Evolutionary conservation across 345 rosid species (phyloP).

Genomic region (Noccaea bulbosa): DNA sequence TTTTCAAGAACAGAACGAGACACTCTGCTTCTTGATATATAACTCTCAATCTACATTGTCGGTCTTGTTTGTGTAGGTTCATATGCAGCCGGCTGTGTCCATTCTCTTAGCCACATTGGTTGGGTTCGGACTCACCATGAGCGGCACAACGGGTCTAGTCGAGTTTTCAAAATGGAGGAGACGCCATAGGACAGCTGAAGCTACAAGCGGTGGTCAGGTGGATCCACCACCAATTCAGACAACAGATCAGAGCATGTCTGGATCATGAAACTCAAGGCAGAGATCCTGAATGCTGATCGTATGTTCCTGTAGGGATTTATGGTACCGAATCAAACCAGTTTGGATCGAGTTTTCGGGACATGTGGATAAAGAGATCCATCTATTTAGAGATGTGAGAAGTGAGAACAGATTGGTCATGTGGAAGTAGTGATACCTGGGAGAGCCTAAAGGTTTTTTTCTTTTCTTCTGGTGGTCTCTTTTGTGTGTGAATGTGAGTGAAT

Average conservation of each 20-base stretch:
- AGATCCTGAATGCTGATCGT: constrained; percentile 19
- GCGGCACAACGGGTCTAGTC: constrained; percentile 52
- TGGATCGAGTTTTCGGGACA: background rate
- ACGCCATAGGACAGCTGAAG: constrained; percentile 37
- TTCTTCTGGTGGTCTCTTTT: background rate
- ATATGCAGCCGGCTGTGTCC: constrained; percentile 64
- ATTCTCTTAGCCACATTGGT: constrained; percentile 73
- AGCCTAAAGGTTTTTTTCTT: background rate
- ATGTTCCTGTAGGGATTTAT: constrained; percentile 5
- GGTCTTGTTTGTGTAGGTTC: constrained; percentile 52
- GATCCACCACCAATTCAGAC: constrained; percentile 37
- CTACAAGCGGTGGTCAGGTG: constrained; percentile 30
- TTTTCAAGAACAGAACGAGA: constrained; percentile 14
- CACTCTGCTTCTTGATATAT: constrained; percentile 8
- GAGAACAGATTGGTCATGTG: constrained; percentile 27
- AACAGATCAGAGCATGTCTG: constrained; percentile 33
- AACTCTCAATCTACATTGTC: background rate
- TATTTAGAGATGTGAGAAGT: constrained; percentile 32
- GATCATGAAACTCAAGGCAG: constrained; percentile 25
- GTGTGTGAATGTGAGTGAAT: constrained; percentile 22
- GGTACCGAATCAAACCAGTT: background rate
- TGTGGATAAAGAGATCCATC: background rate
- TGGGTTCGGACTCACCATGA: constrained; percentile 82
- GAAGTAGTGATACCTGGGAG: constrained; percentile 15
- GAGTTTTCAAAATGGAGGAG: constrained; percentile 55